These are phyloP conservation scores for Macrolepiota fuliginosa DNA, from an alignment of 768 basidiomycete species.

Conservation along the genomic window DNA sequence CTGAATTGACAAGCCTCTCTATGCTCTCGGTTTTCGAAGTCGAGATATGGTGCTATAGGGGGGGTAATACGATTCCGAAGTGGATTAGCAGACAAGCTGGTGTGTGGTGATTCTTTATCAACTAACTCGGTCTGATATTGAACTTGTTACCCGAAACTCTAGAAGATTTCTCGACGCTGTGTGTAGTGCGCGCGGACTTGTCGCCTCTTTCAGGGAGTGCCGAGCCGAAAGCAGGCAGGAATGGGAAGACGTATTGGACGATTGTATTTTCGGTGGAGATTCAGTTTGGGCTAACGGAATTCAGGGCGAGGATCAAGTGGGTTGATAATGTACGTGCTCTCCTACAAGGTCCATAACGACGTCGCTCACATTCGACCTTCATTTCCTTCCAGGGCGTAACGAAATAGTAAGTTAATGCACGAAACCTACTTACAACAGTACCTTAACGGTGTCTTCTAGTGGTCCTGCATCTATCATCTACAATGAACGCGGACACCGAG, in stretches of 20 bases:
- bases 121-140: background rate
- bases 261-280: conserved; percentile 85
- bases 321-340: conserved; percentile 61
- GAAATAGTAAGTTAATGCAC: conserved; percentile 56
- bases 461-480: conserved; percentile 81
- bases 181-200: conserved; percentile 75
- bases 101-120: conserved; percentile 22
- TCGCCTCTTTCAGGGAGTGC: conserved; percentile 73
- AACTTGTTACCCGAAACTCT: background rate
- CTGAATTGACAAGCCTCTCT: conserved; percentile 72
- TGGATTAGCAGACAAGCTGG: conserved; percentile 70
- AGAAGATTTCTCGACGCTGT: conserved; percentile 76
- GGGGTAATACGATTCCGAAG: conserved; percentile 65
- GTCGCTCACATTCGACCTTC: conserved; percentile 1
- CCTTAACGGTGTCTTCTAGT: conserved; percentile 31
- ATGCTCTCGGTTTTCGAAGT: conserved; percentile 81
- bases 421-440: background rate
- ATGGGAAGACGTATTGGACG: conserved; percentile 76
- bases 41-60: conserved; percentile 82
- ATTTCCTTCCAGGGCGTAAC: conserved; percentile 49
- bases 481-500: conserved; percentile 73
- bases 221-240: conserved; percentile 59
- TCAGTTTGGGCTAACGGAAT: conserved; percentile 80
- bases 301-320: conserved; percentile 82
- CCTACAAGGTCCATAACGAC: background rate